These are phyloP conservation scores for Helenozyma rhizophorensis DNA, from an alignment of 805 yeast species.

Conservation along the genomic window DNA sequence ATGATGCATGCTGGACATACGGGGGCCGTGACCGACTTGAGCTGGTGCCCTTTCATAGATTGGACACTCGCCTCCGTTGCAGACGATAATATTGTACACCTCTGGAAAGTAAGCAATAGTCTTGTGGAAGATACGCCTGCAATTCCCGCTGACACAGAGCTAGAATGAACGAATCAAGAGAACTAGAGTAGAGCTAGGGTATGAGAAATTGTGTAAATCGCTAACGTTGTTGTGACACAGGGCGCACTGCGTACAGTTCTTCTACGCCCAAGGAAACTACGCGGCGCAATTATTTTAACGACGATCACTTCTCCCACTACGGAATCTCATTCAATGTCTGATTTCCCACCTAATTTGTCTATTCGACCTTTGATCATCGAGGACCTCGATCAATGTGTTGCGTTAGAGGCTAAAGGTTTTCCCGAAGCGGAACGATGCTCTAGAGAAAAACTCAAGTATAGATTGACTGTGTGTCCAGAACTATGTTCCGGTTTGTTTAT, in stretches of 20 bases:
- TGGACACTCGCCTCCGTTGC: constrained; percentile 71
- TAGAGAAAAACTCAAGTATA: constrained; percentile 56
- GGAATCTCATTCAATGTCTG: constrained; percentile 29
- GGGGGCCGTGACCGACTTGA: constrained; percentile 67
- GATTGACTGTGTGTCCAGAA: constrained; percentile 83
- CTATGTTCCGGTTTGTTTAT: constrained; percentile 83
- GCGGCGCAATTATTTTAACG: too few relatives aligned
- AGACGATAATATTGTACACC: constrained; percentile 56
- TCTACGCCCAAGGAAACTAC: too few relatives aligned
- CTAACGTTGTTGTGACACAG: too few relatives aligned
- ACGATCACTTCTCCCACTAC: too few relatives aligned
- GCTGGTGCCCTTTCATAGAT: constrained; percentile 66
- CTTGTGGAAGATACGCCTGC: constrained; percentile 18
- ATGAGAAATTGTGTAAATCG: not conserved
- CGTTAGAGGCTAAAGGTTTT: constrained; percentile 66
- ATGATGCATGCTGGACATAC: constrained; percentile 95
- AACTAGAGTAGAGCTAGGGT: not conserved
- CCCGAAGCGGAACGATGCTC: constrained; percentile 67
- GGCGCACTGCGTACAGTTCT: too few relatives aligned
- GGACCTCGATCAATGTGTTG: constrained; percentile 60
- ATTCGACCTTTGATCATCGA: constrained; percentile 26
- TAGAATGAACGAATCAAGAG: constrained; percentile 23
- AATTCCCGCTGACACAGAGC: constrained; percentile 14
- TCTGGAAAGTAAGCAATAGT: constrained; percentile 48
- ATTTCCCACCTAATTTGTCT: constrained; percentile 43